These are phyloP conservation scores for Metschnikowia peoriensis DNA, from an alignment of 805 yeast species.

Conservation along the genomic window DNA sequence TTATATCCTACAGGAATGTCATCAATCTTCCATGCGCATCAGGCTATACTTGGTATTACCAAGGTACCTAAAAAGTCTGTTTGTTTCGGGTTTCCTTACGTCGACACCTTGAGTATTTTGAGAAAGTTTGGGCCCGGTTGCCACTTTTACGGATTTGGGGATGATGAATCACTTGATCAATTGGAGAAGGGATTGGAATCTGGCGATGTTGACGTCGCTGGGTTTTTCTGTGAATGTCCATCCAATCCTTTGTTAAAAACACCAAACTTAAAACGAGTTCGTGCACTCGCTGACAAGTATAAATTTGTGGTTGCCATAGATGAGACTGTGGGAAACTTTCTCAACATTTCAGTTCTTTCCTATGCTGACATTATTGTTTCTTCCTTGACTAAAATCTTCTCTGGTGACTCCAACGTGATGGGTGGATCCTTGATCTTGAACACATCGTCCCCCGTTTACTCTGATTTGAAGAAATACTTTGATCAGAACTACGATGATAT, in stretches of 20 bases:
- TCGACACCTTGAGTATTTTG: constrained; percentile 83
- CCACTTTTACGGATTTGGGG: constrained; percentile 82
- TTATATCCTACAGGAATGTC: constrained; percentile 94
- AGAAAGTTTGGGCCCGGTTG: constrained; percentile 91
- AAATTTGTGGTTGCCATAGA: constrained; percentile 82
- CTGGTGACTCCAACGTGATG: constrained; percentile 95
- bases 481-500: constrained; percentile 60
- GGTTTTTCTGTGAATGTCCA: constrained; percentile 90
- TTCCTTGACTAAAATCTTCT: constrained; percentile 86
- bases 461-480: constrained; percentile 48
- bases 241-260: constrained; percentile 89
- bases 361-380: constrained; percentile 85
- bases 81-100: constrained; percentile 95
- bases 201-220: constrained; percentile 60
- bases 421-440: constrained; percentile 87
- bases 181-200: constrained; percentile 57
- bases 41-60: constrained; percentile 38
- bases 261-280: constrained; percentile 68
- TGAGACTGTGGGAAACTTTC: constrained; percentile 91
- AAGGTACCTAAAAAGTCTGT: constrained; percentile 57
- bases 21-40: constrained; percentile 79
- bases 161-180: constrained; percentile 61
- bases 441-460: constrained; percentile 54
- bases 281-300: constrained; percentile 63
- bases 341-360: constrained; percentile 77